Evolutionary conservation across 306 rosid genomes (phyloP).

Genomic region (Hippophae rhamnoides): DNA sequence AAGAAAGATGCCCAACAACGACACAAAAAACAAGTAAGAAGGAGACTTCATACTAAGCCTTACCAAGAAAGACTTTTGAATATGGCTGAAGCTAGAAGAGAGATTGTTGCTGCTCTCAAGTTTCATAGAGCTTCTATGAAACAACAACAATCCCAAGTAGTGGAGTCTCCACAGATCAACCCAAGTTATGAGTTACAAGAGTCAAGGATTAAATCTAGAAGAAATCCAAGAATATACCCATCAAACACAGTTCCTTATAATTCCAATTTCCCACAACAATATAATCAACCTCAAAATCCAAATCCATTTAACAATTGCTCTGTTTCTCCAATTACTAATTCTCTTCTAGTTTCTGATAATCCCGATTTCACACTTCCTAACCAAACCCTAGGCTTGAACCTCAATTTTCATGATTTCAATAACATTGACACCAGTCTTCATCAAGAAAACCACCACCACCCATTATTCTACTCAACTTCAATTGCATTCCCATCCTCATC

Average conservation of each 20-base stretch:
- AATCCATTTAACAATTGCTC: slow-evolving; percentile 32
- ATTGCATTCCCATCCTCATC: slow-evolving; percentile 38
- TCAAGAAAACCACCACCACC: slow-evolving; percentile 24
- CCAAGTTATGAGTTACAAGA: slow-evolving; percentile 36
- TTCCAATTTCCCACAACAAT: slow-evolving; percentile 20
- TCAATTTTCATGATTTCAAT: slow-evolving; percentile 60
- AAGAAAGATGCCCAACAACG: slow-evolving; percentile 24
- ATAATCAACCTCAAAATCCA: slow-evolving; percentile 9
- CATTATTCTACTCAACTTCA: slow-evolving; percentile 26
- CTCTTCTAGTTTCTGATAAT: slow-evolving; percentile 33
- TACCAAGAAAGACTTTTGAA: slow-evolving; percentile 70
- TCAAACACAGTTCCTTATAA: slow-evolving; percentile 32
- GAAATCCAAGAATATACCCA: slow-evolving; percentile 44
- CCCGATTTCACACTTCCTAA: slow-evolving; percentile 56
- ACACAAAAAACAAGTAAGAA: slow-evolving; percentile 66
- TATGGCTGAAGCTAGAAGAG: slow-evolving; percentile 94
- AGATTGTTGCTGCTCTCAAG: slow-evolving; percentile 80
- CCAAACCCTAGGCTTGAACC: slow-evolving; percentile 75
- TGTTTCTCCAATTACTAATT: slow-evolving; percentile 22
- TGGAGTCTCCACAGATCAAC: background rate
- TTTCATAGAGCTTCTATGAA: slow-evolving; percentile 86
- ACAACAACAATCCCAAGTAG: slow-evolving; percentile 27
- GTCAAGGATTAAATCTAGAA: slow-evolving; percentile 41
- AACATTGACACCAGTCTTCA: slow-evolving; percentile 37
- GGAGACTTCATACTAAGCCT: slow-evolving; percentile 66